A percentile compares a stretch with the other conserved stretches of the same genome.
phyloP scores from a whole-genome alignment of 305 asterid species.

The Ajuga reptans region DNA sequence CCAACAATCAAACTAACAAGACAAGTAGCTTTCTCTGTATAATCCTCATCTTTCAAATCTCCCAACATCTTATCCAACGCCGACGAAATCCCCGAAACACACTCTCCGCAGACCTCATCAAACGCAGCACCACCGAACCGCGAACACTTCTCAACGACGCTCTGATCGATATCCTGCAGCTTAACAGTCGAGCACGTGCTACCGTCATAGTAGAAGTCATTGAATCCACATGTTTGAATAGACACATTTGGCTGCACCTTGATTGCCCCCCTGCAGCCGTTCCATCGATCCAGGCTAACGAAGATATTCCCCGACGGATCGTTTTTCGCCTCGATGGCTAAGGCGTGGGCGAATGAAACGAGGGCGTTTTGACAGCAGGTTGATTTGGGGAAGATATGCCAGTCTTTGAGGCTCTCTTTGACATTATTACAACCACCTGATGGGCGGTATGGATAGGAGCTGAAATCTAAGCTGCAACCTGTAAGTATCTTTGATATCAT shows the following conservation, averaged over 20 bases:
- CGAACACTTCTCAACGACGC: conserved; percentile 33
- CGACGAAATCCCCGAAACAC: conserved; percentile 29
- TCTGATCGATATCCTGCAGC: conserved; percentile 18
- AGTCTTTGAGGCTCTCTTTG: conserved; percentile 27
- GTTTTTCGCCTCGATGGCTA: conserved; percentile 36
- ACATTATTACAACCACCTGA: conserved; percentile 44
- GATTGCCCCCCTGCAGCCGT: conserved; percentile 31
- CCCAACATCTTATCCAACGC: conserved; percentile 22
- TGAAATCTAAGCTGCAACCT: conserved; percentile 57
- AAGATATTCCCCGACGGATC: conserved; percentile 28
- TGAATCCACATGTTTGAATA: conserved; percentile 38
- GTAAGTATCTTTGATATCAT: conserved; percentile 18
- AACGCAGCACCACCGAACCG: conserved; percentile 34
- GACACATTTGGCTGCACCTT: conserved; percentile 41
- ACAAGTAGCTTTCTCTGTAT: conserved; percentile 40
- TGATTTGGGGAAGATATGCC: conserved; percentile 46
- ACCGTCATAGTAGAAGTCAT: conserved; percentile 28
- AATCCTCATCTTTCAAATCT: background rate
- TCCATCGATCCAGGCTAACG: conserved; percentile 37
- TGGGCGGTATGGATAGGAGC: conserved; percentile 43
- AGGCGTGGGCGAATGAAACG: conserved; percentile 34
- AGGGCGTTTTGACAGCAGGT: conserved; percentile 62
- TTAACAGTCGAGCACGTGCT: conserved; percentile 33
- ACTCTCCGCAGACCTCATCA: conserved; percentile 38
- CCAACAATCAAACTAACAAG: conserved; percentile 42